Evolutionary conservation across 371 early-diverging fungal species (phyloP), one percentile per base, ranked within the genome.

Genomic region (Homolaphlyctis polyrhiza): DNA sequence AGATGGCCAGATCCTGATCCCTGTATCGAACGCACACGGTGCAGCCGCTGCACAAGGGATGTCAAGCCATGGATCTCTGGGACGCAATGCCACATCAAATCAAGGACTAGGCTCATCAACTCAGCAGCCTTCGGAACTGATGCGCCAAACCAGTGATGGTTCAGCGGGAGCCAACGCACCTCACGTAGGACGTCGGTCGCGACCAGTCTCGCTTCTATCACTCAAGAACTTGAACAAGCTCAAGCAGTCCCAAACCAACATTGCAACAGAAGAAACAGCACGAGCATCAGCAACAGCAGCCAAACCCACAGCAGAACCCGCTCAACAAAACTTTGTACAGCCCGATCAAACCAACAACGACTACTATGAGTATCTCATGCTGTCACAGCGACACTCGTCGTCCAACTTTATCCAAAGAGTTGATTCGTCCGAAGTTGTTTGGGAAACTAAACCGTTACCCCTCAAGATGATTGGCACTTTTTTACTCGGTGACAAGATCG

Each of bases 331-430:
- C 11, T n/a, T 8, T 11, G 2, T 3, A 13, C 18, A 16, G 35
- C 52, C 52, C 14, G 30, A 27, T 2, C 6, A 8, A 2, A 27
- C n/a, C 21, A 55, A 25, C 35, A 55, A 55, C n/a, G 80, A 80
- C 6, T 80, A 80, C 63, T 72, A 72, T 60, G 80, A 80, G 36
- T 80, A 80, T 61, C 73, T 80, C n/a, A 66, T 77, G 69, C 71
- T 80, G 21, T 68, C 65, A 29, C 77, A 77, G 51, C 73, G 80
- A 1, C 76, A 76, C 50, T 66, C 75, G 13, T 66, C 67, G 50
- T 72, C 71, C 25, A 74, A 80, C 49, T 80, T 80, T 60, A 80
- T 82, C 18, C 76, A 77, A 33, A 78, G 79, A 50, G 72, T 82
- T 16, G 80, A 77, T 49, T 74, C 75, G 13, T 47, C 61, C 1